Evolutionary conservation across 2,329 filamentous ascomycete genomes (phyloP), one percentile per base, ranked within the genome.

Genomic region (Tympanopsis confertula): DNA sequence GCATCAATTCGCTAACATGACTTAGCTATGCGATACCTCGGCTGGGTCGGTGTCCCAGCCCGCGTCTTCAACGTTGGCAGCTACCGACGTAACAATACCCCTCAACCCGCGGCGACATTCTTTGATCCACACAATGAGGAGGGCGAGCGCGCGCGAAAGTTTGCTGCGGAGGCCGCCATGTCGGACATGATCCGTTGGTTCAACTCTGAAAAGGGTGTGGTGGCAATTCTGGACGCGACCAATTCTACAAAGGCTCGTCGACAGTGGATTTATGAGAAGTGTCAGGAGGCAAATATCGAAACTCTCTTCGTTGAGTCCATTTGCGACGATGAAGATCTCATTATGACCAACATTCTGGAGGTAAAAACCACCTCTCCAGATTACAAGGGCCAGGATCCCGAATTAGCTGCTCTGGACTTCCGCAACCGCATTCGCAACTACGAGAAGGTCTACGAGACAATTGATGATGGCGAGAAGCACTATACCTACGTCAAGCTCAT

Each of bases 401-500:
- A 98, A 57, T 69, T 76, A 42, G 91, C 91, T 3, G 91, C 88
- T 10, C 72, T 78, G 40, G 91, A 98, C 58, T 98, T 98, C 63
- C 80, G 86, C 44, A 82, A 93, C 52, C 82, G 91, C 44, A 98
- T 98, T 54, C 78, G 82, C 52, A 94, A 95, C 61, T 98, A 98
- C 61, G 91, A 98, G 60, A 91, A 91, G 61, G 84, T 93, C 19
- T 98, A 98, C 61, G 78, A 94, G 63, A 89, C 86, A 2, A 86
- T 98, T 50, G 86, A 93, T 48, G 66, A 64, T 30, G 83, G 93
- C 45, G 89, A 96, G 66, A 77, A 74, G 48, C 71, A 89, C 48
- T 76, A 91, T 50, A 94, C 91, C 26, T 98, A 95, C 55, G 82
- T 96, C 55, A 96, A 98, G 63, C 82, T 98, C 54, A 93, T 96